Base-by-base conservation (phyloP, 176 grass and related monocot species). In the Alloteropsis semialata region DNA sequence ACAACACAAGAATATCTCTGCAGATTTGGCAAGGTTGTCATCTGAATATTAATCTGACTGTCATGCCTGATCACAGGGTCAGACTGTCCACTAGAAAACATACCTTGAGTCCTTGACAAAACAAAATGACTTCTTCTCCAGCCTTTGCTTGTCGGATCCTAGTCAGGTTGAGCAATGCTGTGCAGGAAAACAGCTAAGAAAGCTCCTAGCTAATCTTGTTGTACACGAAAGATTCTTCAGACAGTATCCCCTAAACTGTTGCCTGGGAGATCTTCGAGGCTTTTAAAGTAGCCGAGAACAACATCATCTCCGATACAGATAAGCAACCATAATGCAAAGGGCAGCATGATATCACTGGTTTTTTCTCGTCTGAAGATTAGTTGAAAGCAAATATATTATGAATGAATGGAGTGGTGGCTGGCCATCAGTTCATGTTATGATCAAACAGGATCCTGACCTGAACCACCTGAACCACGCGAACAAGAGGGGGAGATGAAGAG, bases 231-330 rank as follows among this genome's bases (percentile, higher is more conserved):
- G 59, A 54, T 75, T 65, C 69, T 28, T 50, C 55, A 32, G 25
- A 53, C 5, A 22, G 69, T 38, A 64, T 83, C 29, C 63, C 15
- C 3, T 21, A 5, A 50, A 32, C 28, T 17, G 44, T 53, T 32
- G 30, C 81, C 56, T 64, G 22, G 19, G 58, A 83, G 57, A 83
- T 75, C 69, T 65, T 84, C 45, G 70, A 53, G 42, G 69, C 16
- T 64, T 83, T 83, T 64, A 64, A 83, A 74, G 69, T 83, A 30
- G 22, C 54, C 5, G 42, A 48, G 28, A 82, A 72, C 11, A 61
- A 45, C 18, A 37, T 12, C 32, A 81, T 69, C 78, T 69, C 34
- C 10, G 4, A 32, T 44, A 58, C 37, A 81, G 19, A 30, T 29
- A 69, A 30, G 34, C 34, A 2, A 36, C 3, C 34, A 36, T 36